phyloP scores from a whole-genome alignment of 768 basidiomycete species.

The Strobilomyces echinocephalus region DNA sequence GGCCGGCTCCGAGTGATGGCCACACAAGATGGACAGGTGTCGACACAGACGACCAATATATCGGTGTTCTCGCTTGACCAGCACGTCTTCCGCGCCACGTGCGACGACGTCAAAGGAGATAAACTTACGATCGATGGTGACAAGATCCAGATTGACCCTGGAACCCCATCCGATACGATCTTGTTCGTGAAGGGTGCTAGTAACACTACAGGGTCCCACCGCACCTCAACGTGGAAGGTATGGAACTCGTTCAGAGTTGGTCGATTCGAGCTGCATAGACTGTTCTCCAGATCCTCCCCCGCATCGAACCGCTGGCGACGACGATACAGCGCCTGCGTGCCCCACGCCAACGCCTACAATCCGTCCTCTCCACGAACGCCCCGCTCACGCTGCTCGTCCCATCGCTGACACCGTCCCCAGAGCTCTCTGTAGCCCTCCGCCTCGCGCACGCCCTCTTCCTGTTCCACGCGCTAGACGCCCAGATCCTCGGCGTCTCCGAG shows the following conservation, averaged over 20 bases:
- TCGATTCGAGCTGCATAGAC: not conserved
- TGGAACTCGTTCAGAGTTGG: not conserved
- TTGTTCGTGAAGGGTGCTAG: constrained; percentile 9
- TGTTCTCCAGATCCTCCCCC: constrained; percentile 5
- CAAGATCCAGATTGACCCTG: not conserved
- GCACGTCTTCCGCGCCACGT: not conserved
- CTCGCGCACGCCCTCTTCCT: constrained; percentile 62
- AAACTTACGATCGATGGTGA: constrained; percentile 15
- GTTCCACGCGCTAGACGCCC: constrained; percentile 67
- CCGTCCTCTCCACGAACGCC: constrained; percentile 51
- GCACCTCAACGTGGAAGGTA: constrained; percentile 24
- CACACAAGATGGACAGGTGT: constrained; percentile 2
- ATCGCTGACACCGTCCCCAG: constrained; percentile 27
- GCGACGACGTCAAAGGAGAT: not conserved
- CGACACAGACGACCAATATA: constrained; percentile 24
- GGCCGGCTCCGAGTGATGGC: constrained; percentile 19
- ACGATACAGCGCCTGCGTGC: not conserved
- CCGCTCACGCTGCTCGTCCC: constrained; percentile 58
- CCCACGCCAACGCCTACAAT: constrained; percentile 49
- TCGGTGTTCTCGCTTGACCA: constrained; percentile 20
- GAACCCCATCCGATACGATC: not conserved
- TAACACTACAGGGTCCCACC: not conserved
- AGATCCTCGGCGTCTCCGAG: constrained; percentile 44
- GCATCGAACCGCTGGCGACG: not conserved
- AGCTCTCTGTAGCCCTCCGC: constrained; percentile 54